Evolutionary conservation across 345 rosid species (phyloP).

Genomic region (Lumnitzera racemosa): DNA sequence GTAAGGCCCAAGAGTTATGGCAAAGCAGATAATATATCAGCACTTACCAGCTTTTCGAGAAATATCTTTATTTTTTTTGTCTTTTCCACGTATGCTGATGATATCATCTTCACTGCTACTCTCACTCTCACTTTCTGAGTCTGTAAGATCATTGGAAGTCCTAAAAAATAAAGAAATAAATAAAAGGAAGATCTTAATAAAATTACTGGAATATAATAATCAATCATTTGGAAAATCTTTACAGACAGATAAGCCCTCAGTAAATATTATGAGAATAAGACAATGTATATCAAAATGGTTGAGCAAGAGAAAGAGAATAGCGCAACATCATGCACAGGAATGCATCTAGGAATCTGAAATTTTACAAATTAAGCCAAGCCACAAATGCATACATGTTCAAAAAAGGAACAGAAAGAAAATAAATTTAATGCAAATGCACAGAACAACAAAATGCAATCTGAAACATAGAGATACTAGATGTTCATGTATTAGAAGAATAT

Average conservation of each 20-base stretch:
- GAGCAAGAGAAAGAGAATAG: too few species aligned
- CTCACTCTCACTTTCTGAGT: constrained; percentile 39
- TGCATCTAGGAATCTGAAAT: too few species aligned
- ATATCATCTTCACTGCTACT: constrained; percentile 41
- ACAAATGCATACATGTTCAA: neutral
- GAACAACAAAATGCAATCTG: too few species aligned
- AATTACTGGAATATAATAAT: too few species aligned
- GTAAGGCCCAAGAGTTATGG: too few species aligned
- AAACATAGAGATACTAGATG: too few species aligned
- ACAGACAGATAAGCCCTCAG: too few species aligned
- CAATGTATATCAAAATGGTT: too few species aligned
- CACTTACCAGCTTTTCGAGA: constrained; percentile 42
- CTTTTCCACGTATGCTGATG: constrained; percentile 35
- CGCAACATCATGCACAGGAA: too few species aligned
- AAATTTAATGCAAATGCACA: neutral
- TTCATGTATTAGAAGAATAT: neutral
- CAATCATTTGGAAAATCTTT: too few species aligned
- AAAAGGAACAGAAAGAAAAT: neutral
- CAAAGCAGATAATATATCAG: constrained; percentile 1
- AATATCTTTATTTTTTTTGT: constrained; percentile 29
- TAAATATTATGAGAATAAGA: too few species aligned
- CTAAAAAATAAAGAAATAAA: constrained; percentile 26
- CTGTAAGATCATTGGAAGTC: constrained; percentile 51
- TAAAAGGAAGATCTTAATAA: neutral
- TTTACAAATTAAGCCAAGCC: too few species aligned